Evolutionary conservation across 1,139 yeast genomes (phyloP).

Genomic region (Nakaseomyces glabratus): DNA sequence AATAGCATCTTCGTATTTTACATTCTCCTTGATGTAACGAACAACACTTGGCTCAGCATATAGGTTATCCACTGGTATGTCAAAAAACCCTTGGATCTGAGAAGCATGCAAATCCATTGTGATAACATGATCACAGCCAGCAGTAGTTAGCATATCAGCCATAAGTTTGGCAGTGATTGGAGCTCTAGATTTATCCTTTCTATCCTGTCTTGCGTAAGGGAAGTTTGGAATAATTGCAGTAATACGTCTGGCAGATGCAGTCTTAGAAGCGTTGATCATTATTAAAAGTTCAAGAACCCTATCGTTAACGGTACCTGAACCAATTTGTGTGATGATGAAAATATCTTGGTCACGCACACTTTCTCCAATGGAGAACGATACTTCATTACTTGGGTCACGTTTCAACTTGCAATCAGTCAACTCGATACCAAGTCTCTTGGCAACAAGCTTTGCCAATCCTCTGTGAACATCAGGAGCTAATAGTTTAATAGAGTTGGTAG

Average conservation of each 20-base stretch:
- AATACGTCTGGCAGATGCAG: slow-evolving; percentile 90
- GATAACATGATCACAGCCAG: slow-evolving; percentile 94
- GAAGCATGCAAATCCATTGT: slow-evolving; percentile 98
- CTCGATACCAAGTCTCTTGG: slow-evolving; percentile 53
- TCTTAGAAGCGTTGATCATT: slow-evolving; percentile 91
- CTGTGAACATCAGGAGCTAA: slow-evolving; percentile 85
- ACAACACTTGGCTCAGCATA: slow-evolving; percentile 95
- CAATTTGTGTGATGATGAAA: slow-evolving; percentile 79
- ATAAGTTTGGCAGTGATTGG: slow-evolving; percentile 94
- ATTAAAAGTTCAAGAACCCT: slow-evolving; percentile 77
- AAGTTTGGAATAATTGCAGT: slow-evolving; percentile 93
- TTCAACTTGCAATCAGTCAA: slow-evolving; percentile 58
- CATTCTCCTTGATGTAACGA: slow-evolving; percentile 70
- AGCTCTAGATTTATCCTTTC: slow-evolving; percentile 92
- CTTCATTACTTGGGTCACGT: slow-evolving; percentile 74
- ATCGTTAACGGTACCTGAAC: slow-evolving; percentile 87
- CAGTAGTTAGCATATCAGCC: slow-evolving; percentile 91
- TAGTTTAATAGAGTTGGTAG: slow-evolving; percentile 77
- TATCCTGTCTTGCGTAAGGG: slow-evolving; percentile 96
- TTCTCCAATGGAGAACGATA: slow-evolving; percentile 87
- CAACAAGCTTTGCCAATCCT: slow-evolving; percentile 78
- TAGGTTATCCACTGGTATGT: slow-evolving; percentile 90
- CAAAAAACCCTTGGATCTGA: slow-evolving; percentile 94
- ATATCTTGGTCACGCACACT: slow-evolving; percentile 96
- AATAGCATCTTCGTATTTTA: slow-evolving; percentile 61